Percentiles rank a stretch among this genome's conserved stretches.
phyloP scores from a whole-genome alignment of 306 rosid species.

The Prunus armeniaca region DNA sequence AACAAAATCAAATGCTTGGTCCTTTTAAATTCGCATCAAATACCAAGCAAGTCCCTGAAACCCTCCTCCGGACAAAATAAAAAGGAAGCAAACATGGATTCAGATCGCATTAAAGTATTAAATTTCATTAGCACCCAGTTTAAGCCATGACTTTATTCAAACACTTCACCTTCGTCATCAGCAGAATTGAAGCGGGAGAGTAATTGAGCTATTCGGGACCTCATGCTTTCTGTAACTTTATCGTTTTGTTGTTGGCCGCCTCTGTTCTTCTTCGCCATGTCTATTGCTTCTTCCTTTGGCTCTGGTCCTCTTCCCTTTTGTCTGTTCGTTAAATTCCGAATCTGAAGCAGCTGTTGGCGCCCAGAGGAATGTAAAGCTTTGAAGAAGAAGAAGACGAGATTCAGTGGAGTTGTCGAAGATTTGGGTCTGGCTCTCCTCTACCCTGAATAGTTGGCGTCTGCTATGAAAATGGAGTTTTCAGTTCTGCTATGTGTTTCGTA shows the following conservation, averaged over 20 bases:
- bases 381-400: background rate
- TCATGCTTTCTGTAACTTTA: slow-evolving; percentile 26
- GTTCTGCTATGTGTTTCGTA: background rate
- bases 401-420: background rate
- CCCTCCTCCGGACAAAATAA: background rate
- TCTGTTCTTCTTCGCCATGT: slow-evolving; percentile 30
- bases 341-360: slow-evolving; percentile 2
- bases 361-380: background rate
- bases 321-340: background rate
- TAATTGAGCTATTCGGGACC: slow-evolving; percentile 27
- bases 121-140: background rate
- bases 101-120: background rate
- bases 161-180: slow-evolving; percentile 43
- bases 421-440: background rate
- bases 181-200: slow-evolving; percentile 41
- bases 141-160: background rate
- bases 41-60: background rate
- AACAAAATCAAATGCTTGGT: background rate
- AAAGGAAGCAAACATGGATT: background rate
- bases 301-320: slow-evolving; percentile 1
- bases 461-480: background rate
- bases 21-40: background rate
- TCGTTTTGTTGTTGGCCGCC: background rate
- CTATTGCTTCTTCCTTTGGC: background rate
- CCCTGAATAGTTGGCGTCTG: background rate